Evolutionary conservation across 768 basidiomycete species (phyloP), one percentile per base, ranked within the genome.

Genomic region (Tricholoma flavovirens): DNA sequence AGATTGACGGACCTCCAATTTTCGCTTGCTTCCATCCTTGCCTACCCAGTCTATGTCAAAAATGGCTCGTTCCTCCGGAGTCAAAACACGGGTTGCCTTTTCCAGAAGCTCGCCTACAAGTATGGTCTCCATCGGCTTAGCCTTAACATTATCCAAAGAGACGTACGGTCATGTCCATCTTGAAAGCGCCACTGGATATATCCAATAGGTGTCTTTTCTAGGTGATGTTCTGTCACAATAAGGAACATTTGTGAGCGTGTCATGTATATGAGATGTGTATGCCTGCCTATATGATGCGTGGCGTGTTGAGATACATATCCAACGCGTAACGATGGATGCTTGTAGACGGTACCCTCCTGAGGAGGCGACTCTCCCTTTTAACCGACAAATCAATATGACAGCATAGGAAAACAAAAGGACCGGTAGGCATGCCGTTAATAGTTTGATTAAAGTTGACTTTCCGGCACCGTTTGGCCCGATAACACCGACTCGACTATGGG

Each of bases 141-240:
- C 26, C 6, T 5, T 10, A 30, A 30, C 46, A 10, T 49, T 10
- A 17, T 17, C n/a, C 4, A 50, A 38, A 58, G 49, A 60, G 9
- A 77, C 84, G 61, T 69, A 90, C 93, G 89, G 79, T 98, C 95
- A 72, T 96, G 90, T 49, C 95, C 96, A 71, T 97, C 95, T 69
- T 98, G 95, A 83, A 94, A 98, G 64, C 95, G 89, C 95, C 95
- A 98, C 75, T 97, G 93, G 64, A 98, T 97, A 67, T 98, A 98
- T 54, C 87, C 88, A 58, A 95, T 90, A 22, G 96, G 92, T 4
- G 94, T 96, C 76, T 98, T 97, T 73, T 96, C 93, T 43, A 98
- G 71, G 75, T 98, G 95, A 64, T 83, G 87, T 69, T 96, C 92
- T 89, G 68, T 58, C 21, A 26, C 24, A 33, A 55, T 56, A 58